These are phyloP conservation scores for Pichia sp. DNA, from an alignment of 1,139 yeast genomes.

Conservation along the genomic window DNA sequence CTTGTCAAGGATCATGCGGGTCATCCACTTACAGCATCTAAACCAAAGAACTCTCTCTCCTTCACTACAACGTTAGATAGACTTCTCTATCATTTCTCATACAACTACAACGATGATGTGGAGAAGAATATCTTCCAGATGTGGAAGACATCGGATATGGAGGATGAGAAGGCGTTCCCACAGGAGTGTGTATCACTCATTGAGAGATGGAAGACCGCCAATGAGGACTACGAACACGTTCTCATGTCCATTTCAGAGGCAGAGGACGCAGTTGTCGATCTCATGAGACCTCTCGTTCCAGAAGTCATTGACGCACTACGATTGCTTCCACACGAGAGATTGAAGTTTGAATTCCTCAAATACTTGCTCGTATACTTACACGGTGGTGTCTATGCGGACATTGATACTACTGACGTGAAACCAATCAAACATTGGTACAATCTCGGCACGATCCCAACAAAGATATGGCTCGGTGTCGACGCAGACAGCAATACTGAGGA, in stretches of 20 bases:
- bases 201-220: slow-evolving; percentile 46
- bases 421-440: slow-evolving; percentile 40
- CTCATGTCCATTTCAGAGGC: slow-evolving; percentile 55
- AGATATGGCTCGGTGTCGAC: slow-evolving; percentile 53
- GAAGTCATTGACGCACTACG: slow-evolving; percentile 53
- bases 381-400: slow-evolving; percentile 73
- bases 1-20: slow-evolving; percentile 9
- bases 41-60: slow-evolving; percentile 22
- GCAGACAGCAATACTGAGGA: slow-evolving; percentile 62
- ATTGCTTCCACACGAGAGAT: slow-evolving; percentile 52
- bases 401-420: slow-evolving; percentile 54
- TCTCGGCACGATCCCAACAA: slow-evolving; percentile 11
- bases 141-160: slow-evolving; percentile 61
- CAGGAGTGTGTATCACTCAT: slow-evolving; percentile 34
- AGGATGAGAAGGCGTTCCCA: slow-evolving; percentile 47
- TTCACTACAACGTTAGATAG: slow-evolving; percentile 29
- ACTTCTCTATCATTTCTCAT: slow-evolving; percentile 62
- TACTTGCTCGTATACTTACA: slow-evolving; percentile 56
- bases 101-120: slow-evolving; percentile 42
- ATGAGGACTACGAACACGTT: slow-evolving; percentile 56
- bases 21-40: slow-evolving; percentile 9
- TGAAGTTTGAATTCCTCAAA: slow-evolving; percentile 66
- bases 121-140: slow-evolving; percentile 90
- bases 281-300: slow-evolving; percentile 50
- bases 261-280: slow-evolving; percentile 44